phyloP scores from a whole-genome alignment of 2,329 filamentous ascomycete genomes.

The Colletotrichum sp. region DNA sequence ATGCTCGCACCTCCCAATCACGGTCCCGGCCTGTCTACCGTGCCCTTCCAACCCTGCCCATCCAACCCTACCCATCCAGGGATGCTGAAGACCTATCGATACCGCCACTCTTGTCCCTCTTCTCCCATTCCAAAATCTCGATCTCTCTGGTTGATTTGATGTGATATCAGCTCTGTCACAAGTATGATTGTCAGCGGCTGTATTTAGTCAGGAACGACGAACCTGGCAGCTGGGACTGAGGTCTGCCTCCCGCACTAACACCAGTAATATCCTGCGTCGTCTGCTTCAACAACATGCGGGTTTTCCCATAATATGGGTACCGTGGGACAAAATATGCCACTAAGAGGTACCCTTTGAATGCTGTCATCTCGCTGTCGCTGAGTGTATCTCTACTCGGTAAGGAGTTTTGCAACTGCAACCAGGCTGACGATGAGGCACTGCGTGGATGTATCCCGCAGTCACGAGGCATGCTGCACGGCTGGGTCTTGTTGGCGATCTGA shows the following conservation, averaged over 20 bases:
- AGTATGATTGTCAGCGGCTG: not conserved
- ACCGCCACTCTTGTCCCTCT: not conserved
- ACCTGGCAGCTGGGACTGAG: not conserved
- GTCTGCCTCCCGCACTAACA: not conserved
- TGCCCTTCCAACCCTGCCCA: not conserved
- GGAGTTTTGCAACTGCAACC: not conserved
- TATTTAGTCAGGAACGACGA: not conserved
- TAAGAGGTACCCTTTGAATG: not conserved
- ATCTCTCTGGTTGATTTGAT: not conserved
- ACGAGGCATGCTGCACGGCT: not conserved
- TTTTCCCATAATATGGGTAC: not conserved
- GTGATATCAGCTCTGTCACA: not conserved
- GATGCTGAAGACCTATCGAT: not conserved
- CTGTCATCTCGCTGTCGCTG: slow-evolving; percentile 2
- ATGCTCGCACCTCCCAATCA: not conserved
- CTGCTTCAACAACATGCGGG: slow-evolving; percentile 3
- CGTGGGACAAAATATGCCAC: not conserved
- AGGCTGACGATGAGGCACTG: not conserved
- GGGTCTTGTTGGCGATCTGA: not conserved
- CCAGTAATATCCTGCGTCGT: not conserved
- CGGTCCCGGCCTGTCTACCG: not conserved
- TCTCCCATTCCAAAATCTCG: not conserved
- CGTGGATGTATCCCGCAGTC: not conserved
- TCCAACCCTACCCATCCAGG: not conserved
- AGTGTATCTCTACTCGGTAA: not conserved